Percentiles rank a stretch among this genome's conserved stretches.
Conservation (phyloP, 176 grass and related monocot species). For the Oryza nivara region DNA sequence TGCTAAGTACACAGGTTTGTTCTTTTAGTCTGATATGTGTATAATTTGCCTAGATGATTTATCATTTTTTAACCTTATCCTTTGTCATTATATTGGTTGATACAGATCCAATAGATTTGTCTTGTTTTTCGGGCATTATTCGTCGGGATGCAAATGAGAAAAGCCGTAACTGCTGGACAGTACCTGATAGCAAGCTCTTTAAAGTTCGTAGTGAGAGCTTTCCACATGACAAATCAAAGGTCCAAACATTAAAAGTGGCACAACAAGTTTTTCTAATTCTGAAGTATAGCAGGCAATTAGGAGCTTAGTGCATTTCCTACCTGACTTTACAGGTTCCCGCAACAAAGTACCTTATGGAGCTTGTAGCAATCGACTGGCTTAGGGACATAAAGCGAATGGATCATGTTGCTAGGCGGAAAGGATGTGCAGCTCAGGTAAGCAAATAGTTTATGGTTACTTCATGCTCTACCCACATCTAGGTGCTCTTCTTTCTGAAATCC, state of each 20-base stretch:
- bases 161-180: constrained; percentile 73
- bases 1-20: constrained; percentile 60
- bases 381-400: constrained; percentile 78
- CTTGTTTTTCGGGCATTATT: constrained; percentile 79
- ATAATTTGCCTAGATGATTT: constrained; percentile 20
- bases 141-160: constrained; percentile 70
- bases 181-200: constrained; percentile 88
- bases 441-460: constrained; percentile 29
- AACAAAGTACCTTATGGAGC: constrained; percentile 85
- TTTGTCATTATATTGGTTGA: constrained; percentile 39
- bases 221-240: constrained; percentile 94
- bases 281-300: constrained; percentile 36
- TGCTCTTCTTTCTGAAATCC: constrained; percentile 6
- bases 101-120: constrained; percentile 72
- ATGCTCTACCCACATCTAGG: neutral
- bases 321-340: constrained; percentile 68
- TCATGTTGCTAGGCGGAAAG: constrained; percentile 76
- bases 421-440: constrained; percentile 70
- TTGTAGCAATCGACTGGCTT: constrained; percentile 87
- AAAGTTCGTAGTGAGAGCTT: constrained; percentile 94
- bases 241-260: constrained; percentile 25
- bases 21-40: constrained; percentile 38
- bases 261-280: constrained; percentile 13
- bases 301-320: constrained; percentile 27
- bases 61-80: constrained; percentile 25